Base-by-base conservation (phyloP, 768 basidiomycete species). In the Lentinus brumalis region DNA sequence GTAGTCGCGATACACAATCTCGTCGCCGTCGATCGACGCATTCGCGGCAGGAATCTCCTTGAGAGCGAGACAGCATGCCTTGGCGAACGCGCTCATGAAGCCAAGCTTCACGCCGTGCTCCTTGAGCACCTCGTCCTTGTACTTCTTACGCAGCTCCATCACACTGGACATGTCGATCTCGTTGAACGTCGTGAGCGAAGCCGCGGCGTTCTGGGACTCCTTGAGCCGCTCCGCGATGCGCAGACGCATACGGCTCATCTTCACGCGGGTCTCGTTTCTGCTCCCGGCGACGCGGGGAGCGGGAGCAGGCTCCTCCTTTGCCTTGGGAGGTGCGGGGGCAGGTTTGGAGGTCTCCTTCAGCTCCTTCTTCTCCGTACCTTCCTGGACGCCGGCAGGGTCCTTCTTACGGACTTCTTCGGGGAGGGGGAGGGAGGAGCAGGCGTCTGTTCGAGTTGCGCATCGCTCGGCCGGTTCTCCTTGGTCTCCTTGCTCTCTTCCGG, bases 91-190 rank as follows among this genome's bases (percentile, higher is more conserved):
- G 65, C 89, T 91, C 96, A 99, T 99, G 85, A 91, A 98, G 15
- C 97, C 96, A 63, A 99, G 85, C 76, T 98, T 98, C 74, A 98
- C 88, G 53, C 94, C 96, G 67, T 95, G 90, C 71, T 88, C 85
- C 75, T 98, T 97, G 46, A 94, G 79, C 41, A 98, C 80, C 46
- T 84, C 79, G 64, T 97, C 95, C 81, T 98, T 98, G 86, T 94
- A 96, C 73, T 88, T 86, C 73, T 89, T 86, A 69, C 96, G 91
- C 87, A 98, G 86, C 44, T 89, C 88, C 80, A 97, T 91, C 57
- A 98, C 79, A 45, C 92, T 89, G 44, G 94, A 95, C 96, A 99
- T 98, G 80, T 98, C 96, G 72, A 99, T 93, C 78, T 99, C 96
- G 79, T 99, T 98, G 85, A 99, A 99, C 29, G 96, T 98, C 38